Conservation (phyloP, 495 filamentous ascomycete genomes). For the Lophiotrema nucula region DNA sequence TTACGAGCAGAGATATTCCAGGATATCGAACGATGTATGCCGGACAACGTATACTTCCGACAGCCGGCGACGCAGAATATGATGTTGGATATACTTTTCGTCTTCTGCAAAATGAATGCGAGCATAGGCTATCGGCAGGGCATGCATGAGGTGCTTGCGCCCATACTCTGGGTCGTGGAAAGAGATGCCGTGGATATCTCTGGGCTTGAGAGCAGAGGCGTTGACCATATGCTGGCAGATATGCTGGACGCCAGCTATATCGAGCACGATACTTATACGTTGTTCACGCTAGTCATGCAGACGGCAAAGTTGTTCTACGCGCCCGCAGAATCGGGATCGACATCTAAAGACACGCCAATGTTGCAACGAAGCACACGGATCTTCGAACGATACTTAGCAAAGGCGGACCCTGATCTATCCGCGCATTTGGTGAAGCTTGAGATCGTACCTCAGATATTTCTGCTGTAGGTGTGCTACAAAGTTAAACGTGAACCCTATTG, state of each 20-base stretch:
- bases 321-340: slow-evolving; percentile 40
- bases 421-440: slow-evolving; percentile 80
- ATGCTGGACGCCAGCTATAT: slow-evolving; percentile 69
- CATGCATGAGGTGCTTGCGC: slow-evolving; percentile 94
- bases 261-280: slow-evolving; percentile 85
- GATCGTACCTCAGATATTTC: slow-evolving; percentile 92
- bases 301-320: slow-evolving; percentile 86
- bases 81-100: slow-evolving; percentile 84
- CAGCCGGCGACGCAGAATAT: slow-evolving; percentile 73
- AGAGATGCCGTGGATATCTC: slow-evolving; percentile 68
- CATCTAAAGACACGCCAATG: slow-evolving; percentile 67
- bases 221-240: slow-evolving; percentile 52
- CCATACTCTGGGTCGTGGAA: slow-evolving; percentile 84
- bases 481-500: neutral
- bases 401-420: slow-evolving; percentile 77
- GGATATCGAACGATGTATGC: slow-evolving; percentile 90
- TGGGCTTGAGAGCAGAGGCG: slow-evolving; percentile 22
- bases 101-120: slow-evolving; percentile 91
- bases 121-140: slow-evolving; percentile 90
- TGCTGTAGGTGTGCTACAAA: slow-evolving; percentile 64
- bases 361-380: slow-evolving; percentile 81
- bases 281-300: slow-evolving; percentile 86
- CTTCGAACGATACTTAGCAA: slow-evolving; percentile 73
- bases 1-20: slow-evolving; percentile 88
- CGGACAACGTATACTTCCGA: slow-evolving; percentile 88